These are phyloP conservation scores for Aspergillus tamarii DNA, from an alignment of 2,329 filamentous ascomycete species.

Conservation along the genomic window DNA sequence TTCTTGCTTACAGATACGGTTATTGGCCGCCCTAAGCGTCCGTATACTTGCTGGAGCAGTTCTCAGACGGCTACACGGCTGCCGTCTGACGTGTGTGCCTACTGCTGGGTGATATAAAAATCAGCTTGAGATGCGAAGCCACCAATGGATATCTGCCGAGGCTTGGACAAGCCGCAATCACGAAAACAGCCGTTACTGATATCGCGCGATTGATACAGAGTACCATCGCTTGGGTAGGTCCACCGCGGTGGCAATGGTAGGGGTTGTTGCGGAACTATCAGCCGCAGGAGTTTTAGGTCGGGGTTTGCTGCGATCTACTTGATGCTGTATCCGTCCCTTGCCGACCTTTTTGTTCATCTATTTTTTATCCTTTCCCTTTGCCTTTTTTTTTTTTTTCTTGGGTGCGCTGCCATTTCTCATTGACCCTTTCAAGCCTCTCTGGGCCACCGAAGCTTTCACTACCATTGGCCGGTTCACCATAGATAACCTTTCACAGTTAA, in stretches of 20 bases:
- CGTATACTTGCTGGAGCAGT: neutral
- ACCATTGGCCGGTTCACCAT: neutral
- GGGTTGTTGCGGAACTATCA: constrained; percentile 3
- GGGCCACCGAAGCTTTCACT: neutral
- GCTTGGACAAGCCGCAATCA: neutral
- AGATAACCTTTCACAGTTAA: neutral
- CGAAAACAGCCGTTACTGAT: neutral
- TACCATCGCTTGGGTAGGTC: neutral
- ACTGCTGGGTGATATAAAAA: neutral
- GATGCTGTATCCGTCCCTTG: neutral
- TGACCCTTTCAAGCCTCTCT: neutral
- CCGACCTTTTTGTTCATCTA: neutral
- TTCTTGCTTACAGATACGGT: neutral
- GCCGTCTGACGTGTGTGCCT: neutral
- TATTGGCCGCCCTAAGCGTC: neutral
- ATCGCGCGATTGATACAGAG: neutral
- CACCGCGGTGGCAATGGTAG: constrained; percentile 3
- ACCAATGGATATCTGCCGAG: neutral
- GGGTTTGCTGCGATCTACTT: neutral
- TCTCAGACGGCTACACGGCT: neutral
- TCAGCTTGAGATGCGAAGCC: neutral
- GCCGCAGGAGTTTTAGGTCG: neutral
- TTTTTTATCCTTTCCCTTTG: neutral
- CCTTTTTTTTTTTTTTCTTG: neutral
- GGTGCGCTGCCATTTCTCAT: neutral